Conservation (phyloP, 768 basidiomycete species). For the Candolleomyces eurysporus region DNA sequence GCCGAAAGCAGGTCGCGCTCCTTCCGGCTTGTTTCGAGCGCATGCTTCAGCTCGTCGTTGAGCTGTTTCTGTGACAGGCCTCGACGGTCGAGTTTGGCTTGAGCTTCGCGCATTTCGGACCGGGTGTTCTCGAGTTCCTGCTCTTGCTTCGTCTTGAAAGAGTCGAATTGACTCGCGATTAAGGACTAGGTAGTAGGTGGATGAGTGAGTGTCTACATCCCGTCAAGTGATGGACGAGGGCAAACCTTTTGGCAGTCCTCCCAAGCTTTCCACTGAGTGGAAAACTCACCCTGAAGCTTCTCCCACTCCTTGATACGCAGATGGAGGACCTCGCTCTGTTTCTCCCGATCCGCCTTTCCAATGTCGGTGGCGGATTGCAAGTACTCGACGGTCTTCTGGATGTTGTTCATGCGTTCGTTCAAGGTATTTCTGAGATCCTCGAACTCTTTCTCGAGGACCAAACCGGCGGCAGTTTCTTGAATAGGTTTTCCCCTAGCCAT, state of each 20-base stretch:
- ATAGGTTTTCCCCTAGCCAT: slow-evolving; percentile 12
- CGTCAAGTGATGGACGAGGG: not conserved
- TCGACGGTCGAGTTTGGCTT: not conserved
- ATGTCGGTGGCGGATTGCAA: not conserved
- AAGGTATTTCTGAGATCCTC: not conserved
- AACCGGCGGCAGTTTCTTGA: not conserved
- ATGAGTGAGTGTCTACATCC: not conserved
- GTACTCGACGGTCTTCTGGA: not conserved
- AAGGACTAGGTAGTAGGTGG: not conserved
- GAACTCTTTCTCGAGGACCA: not conserved
- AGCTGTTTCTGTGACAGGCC: not conserved
- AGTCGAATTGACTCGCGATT: not conserved
- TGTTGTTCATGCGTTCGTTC: not conserved
- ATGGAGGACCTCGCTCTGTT: not conserved
- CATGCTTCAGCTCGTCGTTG: not conserved
- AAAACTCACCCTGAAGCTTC: not conserved
- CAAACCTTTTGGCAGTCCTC: not conserved
- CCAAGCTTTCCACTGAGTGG: not conserved
- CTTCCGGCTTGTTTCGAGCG: not conserved
- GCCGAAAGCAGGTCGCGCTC: not conserved
- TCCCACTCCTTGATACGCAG: not conserved
- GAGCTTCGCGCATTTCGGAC: not conserved
- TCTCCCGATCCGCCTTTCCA: not conserved
- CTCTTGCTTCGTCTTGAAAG: not conserved
- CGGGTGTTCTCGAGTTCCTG: not conserved